phyloP scores from a whole-genome alignment of 2,329 filamentous ascomycete species.

The Harringtonia lauricola region DNA sequence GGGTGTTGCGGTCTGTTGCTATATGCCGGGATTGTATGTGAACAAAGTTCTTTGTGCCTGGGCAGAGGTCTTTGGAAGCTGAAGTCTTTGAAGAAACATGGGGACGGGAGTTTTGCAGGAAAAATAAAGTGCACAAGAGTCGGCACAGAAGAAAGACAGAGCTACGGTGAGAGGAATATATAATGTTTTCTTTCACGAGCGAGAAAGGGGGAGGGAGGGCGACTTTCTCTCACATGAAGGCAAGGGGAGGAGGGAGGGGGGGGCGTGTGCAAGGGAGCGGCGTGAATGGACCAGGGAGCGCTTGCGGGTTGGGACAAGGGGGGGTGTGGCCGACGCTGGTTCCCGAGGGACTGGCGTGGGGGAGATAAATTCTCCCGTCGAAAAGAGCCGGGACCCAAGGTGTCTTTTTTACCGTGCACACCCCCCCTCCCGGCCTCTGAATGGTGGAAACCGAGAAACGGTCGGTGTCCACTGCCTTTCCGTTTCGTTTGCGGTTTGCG shows the following conservation, averaged over 20 bases:
- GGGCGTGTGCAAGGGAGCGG: constrained; percentile 6
- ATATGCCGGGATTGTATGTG: background rate
- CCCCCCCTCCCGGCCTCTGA: constrained; percentile 1
- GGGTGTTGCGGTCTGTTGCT: background rate
- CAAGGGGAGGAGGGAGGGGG: background rate
- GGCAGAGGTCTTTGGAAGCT: background rate
- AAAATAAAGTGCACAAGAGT: background rate
- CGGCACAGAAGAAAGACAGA: background rate
- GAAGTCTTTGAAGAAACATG: background rate
- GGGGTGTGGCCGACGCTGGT: constrained; percentile 7
- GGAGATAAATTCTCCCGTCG: background rate
- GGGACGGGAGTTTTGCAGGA: background rate
- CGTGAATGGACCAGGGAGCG: background rate
- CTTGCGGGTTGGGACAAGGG: no score
- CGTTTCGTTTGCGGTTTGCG: background rate
- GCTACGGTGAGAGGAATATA: constrained; percentile 4
- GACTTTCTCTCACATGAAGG: background rate
- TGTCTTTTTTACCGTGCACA: constrained; percentile 2
- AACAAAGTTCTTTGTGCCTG: background rate
- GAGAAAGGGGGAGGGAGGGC: background rate
- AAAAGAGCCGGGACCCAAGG: constrained; percentile 1
- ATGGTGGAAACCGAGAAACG: background rate
- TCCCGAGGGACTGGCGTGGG: constrained; percentile 9
- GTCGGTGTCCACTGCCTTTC: constrained; percentile 2
- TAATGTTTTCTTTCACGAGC: background rate